Base-by-base conservation (phyloP, 208 protist species). In the Leishmania arabica region DNA sequence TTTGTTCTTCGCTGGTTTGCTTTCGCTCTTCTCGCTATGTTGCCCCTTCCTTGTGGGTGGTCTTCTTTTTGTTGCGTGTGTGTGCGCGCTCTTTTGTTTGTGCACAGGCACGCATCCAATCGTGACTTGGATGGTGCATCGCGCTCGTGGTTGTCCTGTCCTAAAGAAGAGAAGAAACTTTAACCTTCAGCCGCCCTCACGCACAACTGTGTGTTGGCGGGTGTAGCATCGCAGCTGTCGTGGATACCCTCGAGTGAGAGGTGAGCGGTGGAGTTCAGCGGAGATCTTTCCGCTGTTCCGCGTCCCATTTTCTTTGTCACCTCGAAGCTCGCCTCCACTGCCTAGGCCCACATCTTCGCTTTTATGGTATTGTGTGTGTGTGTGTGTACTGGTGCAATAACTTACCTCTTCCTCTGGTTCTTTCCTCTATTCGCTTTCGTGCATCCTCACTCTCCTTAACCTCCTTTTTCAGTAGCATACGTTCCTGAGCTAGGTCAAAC, bases 371-470 rank as follows among this genome's bases (percentile, higher is more conserved):
- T 70, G 6, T 56, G 69, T 19, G 11, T 54, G 27, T 40, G 49
- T 56, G 37, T 34, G 42, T 54, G 37, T 8, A 15, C 24, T 47
- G 19, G 19, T 17, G 37, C 21, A 11, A 74, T 37, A 72, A 0
- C 80, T 54, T 71, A 0, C 84, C 2, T 62, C 81, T 80, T 70
- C 37, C 21, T 34, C 31, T 13, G 9, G 62, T 27, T 42, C 21
- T 5, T 54, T 40, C 6, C 11, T 9, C 27, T 27, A 72, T 51
- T 7, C n/a, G 47, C 24, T 56, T 47, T 75, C 24, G 27, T 47
- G 19, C 66, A 71, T 45, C 40, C 3, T 13, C 40, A 24, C 13
- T 37, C 0, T 71, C 40, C 40, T 27, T 49, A 71, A 40, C 0
- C 34, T 17, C 19, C 27, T 42, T 45, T 13, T 42, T 40, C 62